phyloP scores from a whole-genome alignment of 2,329 filamentous ascomycete species.

The Huntiella moniliformis region DNA sequence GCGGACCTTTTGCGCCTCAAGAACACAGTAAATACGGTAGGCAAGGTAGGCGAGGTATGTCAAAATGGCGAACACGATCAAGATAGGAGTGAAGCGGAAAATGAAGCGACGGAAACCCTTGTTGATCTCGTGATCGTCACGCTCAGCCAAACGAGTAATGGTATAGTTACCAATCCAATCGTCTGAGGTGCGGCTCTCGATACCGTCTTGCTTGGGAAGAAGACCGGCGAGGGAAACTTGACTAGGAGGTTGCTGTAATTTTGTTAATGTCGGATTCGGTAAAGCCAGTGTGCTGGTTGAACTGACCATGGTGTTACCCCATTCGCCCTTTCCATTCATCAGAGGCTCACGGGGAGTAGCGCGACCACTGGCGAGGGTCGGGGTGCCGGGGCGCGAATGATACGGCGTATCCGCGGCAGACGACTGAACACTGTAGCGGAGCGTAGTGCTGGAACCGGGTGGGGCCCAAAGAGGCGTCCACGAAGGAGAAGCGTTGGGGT shows the following conservation, averaged over 20 bases:
- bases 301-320: slow-evolving; percentile 15
- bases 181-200: slow-evolving; percentile 9
- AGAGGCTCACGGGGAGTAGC: slow-evolving; percentile 15
- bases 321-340: slow-evolving; percentile 13
- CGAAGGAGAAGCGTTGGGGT: slow-evolving; percentile 7
- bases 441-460: slow-evolving; percentile 6
- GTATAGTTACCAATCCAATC: slow-evolving; percentile 9
- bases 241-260: slow-evolving; percentile 23
- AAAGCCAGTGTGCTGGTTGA: slow-evolving; percentile 10
- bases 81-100: slow-evolving; percentile 21
- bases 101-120: slow-evolving; percentile 25
- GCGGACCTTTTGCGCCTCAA: slow-evolving; percentile 28
- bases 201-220: slow-evolving; percentile 17
- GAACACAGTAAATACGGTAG: slow-evolving; percentile 31
- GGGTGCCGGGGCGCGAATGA: slow-evolving; percentile 16
- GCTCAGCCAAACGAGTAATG: slow-evolving; percentile 24
- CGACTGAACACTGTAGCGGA: slow-evolving; percentile 11
- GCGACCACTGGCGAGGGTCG: slow-evolving; percentile 17
- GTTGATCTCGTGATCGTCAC: slow-evolving; percentile 26
- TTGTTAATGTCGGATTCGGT: slow-evolving; percentile 14
- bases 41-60: slow-evolving; percentile 30
- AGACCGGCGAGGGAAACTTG: slow-evolving; percentile 24
- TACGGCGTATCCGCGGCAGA: slow-evolving; percentile 13
- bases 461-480: slow-evolving; percentile 10
- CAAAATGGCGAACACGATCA: slow-evolving; percentile 24